phyloP scores from a whole-genome alignment of 495 filamentous ascomycete genomes.

The Penicillium manginii region DNA sequence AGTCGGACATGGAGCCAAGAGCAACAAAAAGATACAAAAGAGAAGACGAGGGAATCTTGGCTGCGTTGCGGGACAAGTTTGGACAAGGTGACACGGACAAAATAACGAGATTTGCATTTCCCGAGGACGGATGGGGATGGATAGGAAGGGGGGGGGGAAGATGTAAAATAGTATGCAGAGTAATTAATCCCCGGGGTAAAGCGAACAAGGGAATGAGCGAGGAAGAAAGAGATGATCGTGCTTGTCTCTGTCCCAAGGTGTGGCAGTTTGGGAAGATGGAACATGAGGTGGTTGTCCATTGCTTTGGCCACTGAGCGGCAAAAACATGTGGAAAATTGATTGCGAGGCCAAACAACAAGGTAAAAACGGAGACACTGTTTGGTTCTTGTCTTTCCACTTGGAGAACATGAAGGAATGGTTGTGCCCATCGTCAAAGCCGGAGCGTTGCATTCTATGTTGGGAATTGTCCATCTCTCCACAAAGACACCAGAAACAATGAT shows the following conservation, averaged over 20 bases:
- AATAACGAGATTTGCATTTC: slow-evolving; percentile 21
- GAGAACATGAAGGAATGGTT: slow-evolving; percentile 11
- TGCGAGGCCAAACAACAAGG: no score
- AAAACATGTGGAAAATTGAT: not conserved
- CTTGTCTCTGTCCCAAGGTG: slow-evolving; percentile 14
- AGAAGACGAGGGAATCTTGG: slow-evolving; percentile 46
- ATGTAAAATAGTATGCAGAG: not conserved
- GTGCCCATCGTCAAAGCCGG: slow-evolving; percentile 29
- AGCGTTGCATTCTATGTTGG: slow-evolving; percentile 31
- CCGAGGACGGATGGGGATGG: slow-evolving; percentile 9
- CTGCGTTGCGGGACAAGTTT: slow-evolving; percentile 49
- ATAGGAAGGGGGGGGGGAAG: not conserved
- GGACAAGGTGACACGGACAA: slow-evolving; percentile 39
- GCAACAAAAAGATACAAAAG: slow-evolving; percentile 34
- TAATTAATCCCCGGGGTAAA: slow-evolving; percentile 6
- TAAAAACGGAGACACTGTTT: not conserved
- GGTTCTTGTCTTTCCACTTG: slow-evolving; percentile 2
- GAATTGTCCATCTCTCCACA: slow-evolving; percentile 25
- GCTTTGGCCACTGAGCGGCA: not conserved
- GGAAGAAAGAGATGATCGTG: slow-evolving; percentile 9
- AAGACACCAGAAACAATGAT: slow-evolving; percentile 32
- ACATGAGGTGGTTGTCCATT: slow-evolving; percentile 1
- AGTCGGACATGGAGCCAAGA: slow-evolving; percentile 29
- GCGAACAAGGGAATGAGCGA: slow-evolving; percentile 23
- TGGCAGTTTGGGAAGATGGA: not conserved